phyloP scores from a whole-genome alignment of 2,329 filamentous ascomycete genomes.

The Aquanectria penicillioides region DNA sequence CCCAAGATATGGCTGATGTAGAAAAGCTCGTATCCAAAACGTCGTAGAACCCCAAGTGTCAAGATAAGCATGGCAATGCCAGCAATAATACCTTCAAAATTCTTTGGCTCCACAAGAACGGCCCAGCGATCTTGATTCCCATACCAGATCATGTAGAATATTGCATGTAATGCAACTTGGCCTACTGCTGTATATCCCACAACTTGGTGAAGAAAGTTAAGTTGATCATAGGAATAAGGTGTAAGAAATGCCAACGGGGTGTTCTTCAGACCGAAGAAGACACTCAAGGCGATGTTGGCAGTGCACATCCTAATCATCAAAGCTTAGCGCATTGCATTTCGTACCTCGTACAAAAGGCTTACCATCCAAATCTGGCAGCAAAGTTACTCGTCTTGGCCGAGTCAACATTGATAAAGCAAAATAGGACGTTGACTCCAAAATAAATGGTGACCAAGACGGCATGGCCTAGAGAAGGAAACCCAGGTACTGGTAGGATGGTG shows the following conservation, averaged over 20 bases:
- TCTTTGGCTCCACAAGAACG: slow-evolving; percentile 3
- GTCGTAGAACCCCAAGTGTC: slow-evolving; percentile 45
- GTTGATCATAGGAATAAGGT: slow-evolving; percentile 51
- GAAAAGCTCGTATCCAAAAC: slow-evolving; percentile 57
- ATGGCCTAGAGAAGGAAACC: not conserved
- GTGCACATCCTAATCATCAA: slow-evolving; percentile 52
- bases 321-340: not conserved
- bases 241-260: slow-evolving; percentile 52
- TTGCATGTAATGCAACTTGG: slow-evolving; percentile 48
- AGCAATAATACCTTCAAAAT: slow-evolving; percentile 33
- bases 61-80: slow-evolving; percentile 51
- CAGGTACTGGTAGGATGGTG: not conserved
- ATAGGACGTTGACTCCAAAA: not conserved
- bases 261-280: slow-evolving; percentile 61
- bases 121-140: slow-evolving; percentile 21
- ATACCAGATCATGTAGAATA: slow-evolving; percentile 46
- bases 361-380: slow-evolving; percentile 4
- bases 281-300: slow-evolving; percentile 51
- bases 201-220: slow-evolving; percentile 58
- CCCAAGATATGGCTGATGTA: slow-evolving; percentile 55
- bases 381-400: not conserved
- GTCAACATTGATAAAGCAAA: not conserved
- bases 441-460: not conserved
- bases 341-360: not conserved
- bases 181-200: slow-evolving; percentile 54